Evolutionary conservation across 208 protist genomes (phyloP).

Genomic region (Trypanosoma scelopori): DNA sequence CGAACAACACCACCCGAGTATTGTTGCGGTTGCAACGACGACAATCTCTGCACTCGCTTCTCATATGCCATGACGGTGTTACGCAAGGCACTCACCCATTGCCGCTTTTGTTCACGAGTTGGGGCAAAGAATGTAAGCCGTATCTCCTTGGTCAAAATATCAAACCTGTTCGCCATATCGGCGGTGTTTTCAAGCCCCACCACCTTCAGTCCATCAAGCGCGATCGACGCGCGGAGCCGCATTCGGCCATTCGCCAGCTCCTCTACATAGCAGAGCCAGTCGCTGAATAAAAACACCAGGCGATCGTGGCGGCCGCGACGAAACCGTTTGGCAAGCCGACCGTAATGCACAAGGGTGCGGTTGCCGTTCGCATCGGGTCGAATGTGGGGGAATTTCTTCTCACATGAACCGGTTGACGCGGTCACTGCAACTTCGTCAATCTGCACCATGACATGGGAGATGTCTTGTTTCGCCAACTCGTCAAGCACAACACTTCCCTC

Average conservation of each 20-base stretch:
- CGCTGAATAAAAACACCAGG: constrained; percentile 81
- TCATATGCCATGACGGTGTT: constrained; percentile 40
- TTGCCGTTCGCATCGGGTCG: constrained; percentile 19
- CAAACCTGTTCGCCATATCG: constrained; percentile 49
- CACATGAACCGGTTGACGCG: constrained; percentile 1
- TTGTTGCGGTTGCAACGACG: neutral
- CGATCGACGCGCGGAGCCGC: constrained; percentile 62
- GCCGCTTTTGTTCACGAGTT: constrained; percentile 64
- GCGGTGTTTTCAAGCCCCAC: constrained; percentile 39
- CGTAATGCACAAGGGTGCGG: constrained; percentile 70
- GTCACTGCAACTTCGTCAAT: constrained; percentile 44
- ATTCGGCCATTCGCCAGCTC: constrained; percentile 66
- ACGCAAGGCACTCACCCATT: constrained; percentile 76
- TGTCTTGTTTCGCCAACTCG: constrained; percentile 58
- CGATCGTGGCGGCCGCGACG: constrained; percentile 68
- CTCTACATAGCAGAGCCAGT: constrained; percentile 81
- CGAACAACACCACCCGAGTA: neutral
- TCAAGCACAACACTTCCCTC: constrained; percentile 62
- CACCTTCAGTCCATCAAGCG: constrained; percentile 50
- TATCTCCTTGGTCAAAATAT: constrained; percentile 46
- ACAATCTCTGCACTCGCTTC: constrained; percentile 7
- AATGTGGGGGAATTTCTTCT: constrained; percentile 22
- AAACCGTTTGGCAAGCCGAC: constrained; percentile 63
- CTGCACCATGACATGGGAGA: constrained; percentile 46
- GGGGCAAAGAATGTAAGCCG: constrained; percentile 66